These are phyloP conservation scores for Colletotrichum sp. DNA, from an alignment of 2,329 filamentous ascomycete genomes.

Conservation along the genomic window DNA sequence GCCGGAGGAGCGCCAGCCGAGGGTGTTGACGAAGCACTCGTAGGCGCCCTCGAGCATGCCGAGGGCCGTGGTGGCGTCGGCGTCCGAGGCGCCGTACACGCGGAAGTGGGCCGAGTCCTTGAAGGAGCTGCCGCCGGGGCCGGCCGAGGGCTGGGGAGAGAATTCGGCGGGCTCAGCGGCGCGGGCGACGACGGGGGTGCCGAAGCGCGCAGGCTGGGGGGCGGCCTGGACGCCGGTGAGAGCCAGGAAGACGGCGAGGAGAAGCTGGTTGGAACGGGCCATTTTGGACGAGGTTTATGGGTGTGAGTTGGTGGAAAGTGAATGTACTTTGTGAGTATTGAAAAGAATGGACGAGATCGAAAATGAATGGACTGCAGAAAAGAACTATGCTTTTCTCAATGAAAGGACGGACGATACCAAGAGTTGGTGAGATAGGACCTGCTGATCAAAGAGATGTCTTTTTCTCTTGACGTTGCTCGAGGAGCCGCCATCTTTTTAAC, in stretches of 20 bases:
- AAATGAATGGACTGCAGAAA: not conserved
- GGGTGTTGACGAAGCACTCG: constrained; percentile 41
- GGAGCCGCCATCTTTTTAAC: not conserved
- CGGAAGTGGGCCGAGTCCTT: constrained; percentile 44
- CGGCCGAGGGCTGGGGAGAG: constrained; percentile 33
- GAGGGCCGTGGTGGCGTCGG: constrained; percentile 31
- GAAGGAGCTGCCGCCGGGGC: constrained; percentile 34
- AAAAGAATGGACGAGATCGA: not conserved
- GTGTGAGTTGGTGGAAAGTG: not conserved
- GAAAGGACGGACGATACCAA: not conserved
- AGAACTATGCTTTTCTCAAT: not conserved
- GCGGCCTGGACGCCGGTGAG: constrained; percentile 4
- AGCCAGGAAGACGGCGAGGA: constrained; percentile 7
- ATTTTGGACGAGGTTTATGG: not conserved
- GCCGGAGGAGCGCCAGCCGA: constrained; percentile 44
- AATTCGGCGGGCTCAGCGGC: constrained; percentile 27
- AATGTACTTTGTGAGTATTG: not conserved
- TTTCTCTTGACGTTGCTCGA: not conserved
- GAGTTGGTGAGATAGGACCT: not conserved
- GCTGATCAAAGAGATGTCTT: not conserved
- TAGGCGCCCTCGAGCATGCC: constrained; percentile 51
- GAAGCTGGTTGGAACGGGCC: constrained; percentile 1
- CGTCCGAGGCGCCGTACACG: constrained; percentile 33
- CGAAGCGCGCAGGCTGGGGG: constrained; percentile 43
- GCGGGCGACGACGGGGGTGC: constrained; percentile 47